Evolutionary conservation across 192 early-diverging fungal genomes (phyloP), one percentile per base, ranked within the genome.

Genomic region (Diversispora epigaea): DNA sequence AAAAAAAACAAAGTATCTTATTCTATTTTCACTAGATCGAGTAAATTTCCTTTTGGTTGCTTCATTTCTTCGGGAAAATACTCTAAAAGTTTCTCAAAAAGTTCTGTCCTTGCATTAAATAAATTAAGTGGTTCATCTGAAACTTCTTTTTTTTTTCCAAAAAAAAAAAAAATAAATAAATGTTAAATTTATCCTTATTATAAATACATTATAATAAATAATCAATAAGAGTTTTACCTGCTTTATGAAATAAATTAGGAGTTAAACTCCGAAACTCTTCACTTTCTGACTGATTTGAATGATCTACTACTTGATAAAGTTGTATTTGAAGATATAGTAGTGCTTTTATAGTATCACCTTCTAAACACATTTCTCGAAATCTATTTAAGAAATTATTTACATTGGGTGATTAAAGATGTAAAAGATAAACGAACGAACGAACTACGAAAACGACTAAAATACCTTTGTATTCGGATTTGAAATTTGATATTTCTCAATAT

Each of bases 251-350:
- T 15, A 71, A 43, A n/a, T 41, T 22, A 5, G 69, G 4, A 32
- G 69, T 56, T 56, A 71, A 58, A 39, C 32, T 41, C 15, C 17
- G 54, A 45, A 88, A 85, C 25, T 85, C 82, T 1, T 67, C 60
- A 32, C 77, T 76, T 52, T 89, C 86, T 4, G 71, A 49, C 41
- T 77, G 77, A 74, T 82, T 81, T 11, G 77, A 75, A 61, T 87
- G 85, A 71, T 97, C 83, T 6, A 98, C 93, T 9, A 93, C 84
- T 22, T 85, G 85, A 1, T 86, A 80, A 11, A 98, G 80, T 5
- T 89, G 79, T 6, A 81, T 88, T 76, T 93, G 91, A 49, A 98
- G 84, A 73, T 92, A 98, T 40, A 86, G 79, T 10, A 98, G 84
- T 1, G 96, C 94, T 41, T 68, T 72, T 4, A 81, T 68, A n/a